Percentiles rank a stretch among this genome's conserved stretches.
phyloP scores from a whole-genome alignment of 257 asterid genomes.

The Anisodus acutangulus region DNA sequence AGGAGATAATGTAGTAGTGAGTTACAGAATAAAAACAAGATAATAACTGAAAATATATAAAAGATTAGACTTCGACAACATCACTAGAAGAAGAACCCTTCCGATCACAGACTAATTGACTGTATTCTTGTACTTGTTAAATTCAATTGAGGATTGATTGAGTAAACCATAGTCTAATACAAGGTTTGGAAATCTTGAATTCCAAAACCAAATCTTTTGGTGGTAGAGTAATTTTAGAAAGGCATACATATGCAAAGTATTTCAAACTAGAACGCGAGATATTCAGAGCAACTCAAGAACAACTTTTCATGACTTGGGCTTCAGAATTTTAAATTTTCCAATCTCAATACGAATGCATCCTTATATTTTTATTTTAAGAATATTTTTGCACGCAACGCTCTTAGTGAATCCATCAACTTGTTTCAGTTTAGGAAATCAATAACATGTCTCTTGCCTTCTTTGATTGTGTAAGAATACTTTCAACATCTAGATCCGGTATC shows the following conservation, averaged over 20 bases:
- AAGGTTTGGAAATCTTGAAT: not conserved
- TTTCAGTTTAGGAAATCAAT: conserved; percentile 19
- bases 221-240: not conserved
- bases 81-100: not conserved
- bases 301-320: not conserved
- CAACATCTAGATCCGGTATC: conserved; percentile 58
- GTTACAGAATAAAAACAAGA: not conserved
- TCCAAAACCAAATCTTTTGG: not conserved
- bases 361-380: not conserved
- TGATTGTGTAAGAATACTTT: conserved; percentile 57
- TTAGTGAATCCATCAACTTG: conserved; percentile 6
- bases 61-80: not conserved
- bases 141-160: not conserved
- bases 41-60: not conserved
- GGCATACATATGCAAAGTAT: not conserved
- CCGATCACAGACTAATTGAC: not conserved
- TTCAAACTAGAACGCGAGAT: not conserved
- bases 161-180: not conserved
- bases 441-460: conserved; percentile 51
- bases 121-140: not conserved
- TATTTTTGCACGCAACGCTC: not conserved
- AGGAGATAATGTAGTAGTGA: not conserved
- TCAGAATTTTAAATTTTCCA: not conserved
- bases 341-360: not conserved
- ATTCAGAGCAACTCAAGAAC: not conserved